These are phyloP conservation scores for Naganishia friedmannii DNA, from an alignment of 768 basidiomycete species.

Conservation along the genomic window DNA sequence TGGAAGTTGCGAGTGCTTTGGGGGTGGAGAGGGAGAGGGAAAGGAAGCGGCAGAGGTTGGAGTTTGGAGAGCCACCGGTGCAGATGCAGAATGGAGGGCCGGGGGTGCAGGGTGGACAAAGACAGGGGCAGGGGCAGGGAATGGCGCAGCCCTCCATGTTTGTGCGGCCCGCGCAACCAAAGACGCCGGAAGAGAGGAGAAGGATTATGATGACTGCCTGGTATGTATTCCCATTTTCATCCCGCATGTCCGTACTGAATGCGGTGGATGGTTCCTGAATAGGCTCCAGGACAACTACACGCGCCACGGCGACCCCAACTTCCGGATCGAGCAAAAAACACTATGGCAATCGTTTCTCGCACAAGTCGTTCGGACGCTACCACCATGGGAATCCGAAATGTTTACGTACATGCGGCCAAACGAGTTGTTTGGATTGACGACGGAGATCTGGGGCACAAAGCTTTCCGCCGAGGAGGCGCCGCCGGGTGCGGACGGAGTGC, in stretches of 20 bases:
- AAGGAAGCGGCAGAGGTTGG: not conserved
- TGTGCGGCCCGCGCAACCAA: not conserved
- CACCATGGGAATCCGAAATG: slow-evolving; percentile 19
- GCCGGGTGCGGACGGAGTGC: not conserved
- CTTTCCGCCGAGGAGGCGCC: not conserved
- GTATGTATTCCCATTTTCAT: not conserved
- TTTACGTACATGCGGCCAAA: slow-evolving; percentile 22
- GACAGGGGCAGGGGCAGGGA: no score
- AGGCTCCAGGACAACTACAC: slow-evolving; percentile 16
- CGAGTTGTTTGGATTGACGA: slow-evolving; percentile 8
- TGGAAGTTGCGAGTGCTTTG: not conserved
- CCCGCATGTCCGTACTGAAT: not conserved
- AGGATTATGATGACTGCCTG: slow-evolving; percentile 8
- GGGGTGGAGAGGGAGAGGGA: not conserved
- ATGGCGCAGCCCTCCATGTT: not conserved
- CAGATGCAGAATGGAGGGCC: not conserved
- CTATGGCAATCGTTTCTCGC: slow-evolving; percentile 4
- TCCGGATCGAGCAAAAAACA: slow-evolving; percentile 21
- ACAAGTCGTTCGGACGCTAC: slow-evolving; percentile 3
- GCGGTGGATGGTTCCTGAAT: no score
- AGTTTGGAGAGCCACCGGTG: no score
- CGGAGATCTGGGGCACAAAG: slow-evolving; percentile 21
- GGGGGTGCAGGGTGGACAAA: not conserved
- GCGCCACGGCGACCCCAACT: slow-evolving; percentile 7
- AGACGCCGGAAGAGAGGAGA: slow-evolving; percentile 14